Percentiles rank a stretch among this genome's conserved stretches.
Conservation (phyloP, 1,284 basidiomycete species). For the Melampsora abietis-canadensis region DNA sequence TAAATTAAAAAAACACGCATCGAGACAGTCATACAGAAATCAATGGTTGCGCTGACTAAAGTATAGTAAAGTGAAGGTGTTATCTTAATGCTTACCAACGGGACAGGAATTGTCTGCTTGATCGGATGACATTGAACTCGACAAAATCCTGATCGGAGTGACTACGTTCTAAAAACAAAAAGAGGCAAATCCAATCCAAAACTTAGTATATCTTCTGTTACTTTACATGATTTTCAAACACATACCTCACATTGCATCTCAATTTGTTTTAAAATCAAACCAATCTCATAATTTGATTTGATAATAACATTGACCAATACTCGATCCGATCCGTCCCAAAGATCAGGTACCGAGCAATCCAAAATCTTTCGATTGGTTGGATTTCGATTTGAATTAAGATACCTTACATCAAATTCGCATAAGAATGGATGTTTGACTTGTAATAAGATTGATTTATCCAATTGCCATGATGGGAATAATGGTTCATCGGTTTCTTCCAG, state of each 20-base stretch:
- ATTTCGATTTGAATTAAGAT: background rate
- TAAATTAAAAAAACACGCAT: background rate
- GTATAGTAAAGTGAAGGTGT: background rate
- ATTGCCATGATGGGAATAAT: background rate
- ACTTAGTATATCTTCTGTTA: no score
- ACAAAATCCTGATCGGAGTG: background rate
- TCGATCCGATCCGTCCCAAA: background rate
- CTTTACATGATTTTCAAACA: background rate
- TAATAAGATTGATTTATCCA: background rate
- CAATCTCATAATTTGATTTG: background rate
- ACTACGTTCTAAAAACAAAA: background rate
- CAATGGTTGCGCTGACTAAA: background rate
- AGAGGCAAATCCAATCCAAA: no score
- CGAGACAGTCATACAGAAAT: background rate
- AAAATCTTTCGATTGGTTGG: background rate
- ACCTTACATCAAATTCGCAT: background rate
- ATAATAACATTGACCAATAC: background rate
- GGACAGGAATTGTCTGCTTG: background rate
- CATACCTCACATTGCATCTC: conserved; percentile 5
- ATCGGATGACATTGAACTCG: background rate
- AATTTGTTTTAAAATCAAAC: background rate
- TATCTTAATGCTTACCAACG: conserved; percentile 6
- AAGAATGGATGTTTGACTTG: background rate
- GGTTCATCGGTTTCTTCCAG: background rate
- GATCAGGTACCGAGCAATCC: background rate